These are phyloP conservation scores for Thielaviopsis musarum DNA, from an alignment of 2,329 filamentous ascomycete genomes.

Conservation along the genomic window DNA sequence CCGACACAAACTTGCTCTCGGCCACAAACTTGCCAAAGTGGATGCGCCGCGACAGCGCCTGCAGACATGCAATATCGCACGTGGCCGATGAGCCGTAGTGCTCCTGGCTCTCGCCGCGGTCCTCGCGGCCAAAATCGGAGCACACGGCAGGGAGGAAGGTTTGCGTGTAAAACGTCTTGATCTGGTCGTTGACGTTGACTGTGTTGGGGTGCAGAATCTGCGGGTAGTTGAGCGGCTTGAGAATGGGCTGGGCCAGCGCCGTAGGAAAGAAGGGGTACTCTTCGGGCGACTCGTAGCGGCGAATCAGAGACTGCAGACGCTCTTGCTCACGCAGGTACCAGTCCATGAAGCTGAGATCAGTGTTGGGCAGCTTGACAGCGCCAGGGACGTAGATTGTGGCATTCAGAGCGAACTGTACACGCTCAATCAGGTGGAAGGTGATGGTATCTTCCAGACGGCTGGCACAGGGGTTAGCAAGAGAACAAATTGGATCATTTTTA, in stretches of 20 bases:
- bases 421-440: constrained; percentile 90
- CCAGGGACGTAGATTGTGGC: constrained; percentile 68
- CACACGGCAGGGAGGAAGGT: constrained; percentile 74
- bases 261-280: constrained; percentile 95
- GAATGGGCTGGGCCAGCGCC: constrained; percentile 59
- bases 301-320: constrained; percentile 76
- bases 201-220: constrained; percentile 72
- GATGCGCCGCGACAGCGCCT: constrained; percentile 77
- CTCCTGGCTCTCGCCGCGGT: constrained; percentile 73
- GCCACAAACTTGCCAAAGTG: constrained; percentile 99
- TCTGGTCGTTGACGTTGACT: constrained; percentile 77
- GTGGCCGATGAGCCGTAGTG: constrained; percentile 92
- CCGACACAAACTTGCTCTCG: constrained; percentile 80
- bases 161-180: constrained; percentile 72
- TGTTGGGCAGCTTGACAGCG: constrained; percentile 61
- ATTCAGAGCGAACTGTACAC: constrained; percentile 93
- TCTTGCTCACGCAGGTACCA: constrained; percentile 89
- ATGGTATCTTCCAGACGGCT: constrained; percentile 97
- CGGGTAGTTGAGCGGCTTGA: constrained; percentile 80
- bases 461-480: constrained; percentile 11
- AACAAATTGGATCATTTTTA: neutral
- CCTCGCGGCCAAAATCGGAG: constrained; percentile 55
- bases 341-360: constrained; percentile 68
- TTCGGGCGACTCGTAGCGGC: constrained; percentile 89
- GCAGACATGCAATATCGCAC: constrained; percentile 76